Percentiles rank a stretch among this genome's conserved stretches.
Conservation (phyloP, 2,329 filamentous ascomycete genomes). For the Exophiala sp. region DNA sequence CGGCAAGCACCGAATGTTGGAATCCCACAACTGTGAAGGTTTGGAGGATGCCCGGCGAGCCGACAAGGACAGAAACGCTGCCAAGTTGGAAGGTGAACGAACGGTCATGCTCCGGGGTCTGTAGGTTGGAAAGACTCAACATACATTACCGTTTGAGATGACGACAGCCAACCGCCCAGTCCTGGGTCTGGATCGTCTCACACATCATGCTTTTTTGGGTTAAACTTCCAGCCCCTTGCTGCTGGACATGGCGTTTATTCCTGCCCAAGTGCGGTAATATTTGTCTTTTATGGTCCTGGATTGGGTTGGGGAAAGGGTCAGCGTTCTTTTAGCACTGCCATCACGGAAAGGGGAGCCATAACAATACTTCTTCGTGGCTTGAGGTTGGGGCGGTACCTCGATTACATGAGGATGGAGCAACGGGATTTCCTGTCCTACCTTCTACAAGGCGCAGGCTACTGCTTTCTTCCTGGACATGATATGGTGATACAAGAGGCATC, state of each 20-base stretch:
- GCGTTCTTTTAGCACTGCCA: not conserved
- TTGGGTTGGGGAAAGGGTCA: not conserved
- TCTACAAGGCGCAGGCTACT: not conserved
- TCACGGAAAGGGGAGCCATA: too few species aligned
- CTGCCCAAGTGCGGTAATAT: not conserved
- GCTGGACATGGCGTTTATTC: not conserved
- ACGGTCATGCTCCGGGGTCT: constrained; percentile 92
- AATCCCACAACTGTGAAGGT: constrained; percentile 88
- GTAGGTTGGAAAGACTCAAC: constrained; percentile 46
- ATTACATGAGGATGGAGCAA: not conserved
- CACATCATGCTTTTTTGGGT: too few species aligned
- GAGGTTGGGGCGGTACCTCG: too few species aligned
- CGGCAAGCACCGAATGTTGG: constrained; percentile 85
- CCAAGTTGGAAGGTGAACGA: constrained; percentile 84
- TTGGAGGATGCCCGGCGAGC: constrained; percentile 98
- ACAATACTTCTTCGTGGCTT: too few species aligned
- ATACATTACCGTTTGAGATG: too few species aligned
- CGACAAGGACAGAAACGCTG: constrained; percentile 86
- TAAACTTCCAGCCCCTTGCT: not conserved
- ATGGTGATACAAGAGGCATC: not conserved
- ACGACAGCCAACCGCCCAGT: too few species aligned
- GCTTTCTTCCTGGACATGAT: not conserved
- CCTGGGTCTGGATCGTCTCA: too few species aligned
- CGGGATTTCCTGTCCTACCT: not conserved
- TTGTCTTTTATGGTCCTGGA: not conserved